Conservation (phyloP, 2,329 filamentous ascomycete species). For the Chaetomiaceae sp. region DNA sequence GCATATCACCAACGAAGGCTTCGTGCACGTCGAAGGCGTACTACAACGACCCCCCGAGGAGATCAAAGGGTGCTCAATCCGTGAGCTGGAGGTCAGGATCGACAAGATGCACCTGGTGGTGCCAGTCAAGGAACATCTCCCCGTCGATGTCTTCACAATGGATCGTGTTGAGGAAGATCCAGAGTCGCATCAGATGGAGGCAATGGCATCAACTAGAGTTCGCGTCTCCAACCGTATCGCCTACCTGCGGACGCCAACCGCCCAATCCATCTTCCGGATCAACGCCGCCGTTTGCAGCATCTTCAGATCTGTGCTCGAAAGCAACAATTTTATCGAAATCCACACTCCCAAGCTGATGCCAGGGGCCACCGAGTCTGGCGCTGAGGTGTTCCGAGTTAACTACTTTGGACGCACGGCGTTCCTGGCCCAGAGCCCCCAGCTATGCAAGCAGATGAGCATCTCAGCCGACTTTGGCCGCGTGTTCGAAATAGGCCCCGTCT, state of each 20-base stretch:
- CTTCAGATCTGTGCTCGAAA: conserved; percentile 73
- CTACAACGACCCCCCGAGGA: conserved; percentile 70
- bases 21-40: conserved; percentile 71
- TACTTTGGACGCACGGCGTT: conserved; percentile 88
- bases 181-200: conserved; percentile 42
- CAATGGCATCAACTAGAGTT: conserved; percentile 62
- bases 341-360: conserved; percentile 91
- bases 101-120: conserved; percentile 49
- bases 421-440: conserved; percentile 83
- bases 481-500: conserved; percentile 86
- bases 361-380: conserved; percentile 83
- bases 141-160: conserved; percentile 49
- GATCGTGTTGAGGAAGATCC: conserved; percentile 36
- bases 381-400: conserved; percentile 85
- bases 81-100: conserved; percentile 72
- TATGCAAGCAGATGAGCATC: conserved; percentile 91
- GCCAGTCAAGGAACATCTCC: conserved; percentile 43
- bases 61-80: conserved; percentile 64
- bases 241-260: conserved; percentile 78
- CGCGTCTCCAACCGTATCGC: conserved; percentile 76
- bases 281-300: conserved; percentile 74
- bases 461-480: conserved; percentile 85
- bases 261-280: conserved; percentile 83
- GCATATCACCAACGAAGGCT: conserved; percentile 71
- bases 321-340: conserved; percentile 81